A percentile compares a stretch with the other conserved stretches of the same genome.
phyloP scores from a whole-genome alignment of 2,329 filamentous ascomycete species.

The Cryphonectria naterciae region DNA sequence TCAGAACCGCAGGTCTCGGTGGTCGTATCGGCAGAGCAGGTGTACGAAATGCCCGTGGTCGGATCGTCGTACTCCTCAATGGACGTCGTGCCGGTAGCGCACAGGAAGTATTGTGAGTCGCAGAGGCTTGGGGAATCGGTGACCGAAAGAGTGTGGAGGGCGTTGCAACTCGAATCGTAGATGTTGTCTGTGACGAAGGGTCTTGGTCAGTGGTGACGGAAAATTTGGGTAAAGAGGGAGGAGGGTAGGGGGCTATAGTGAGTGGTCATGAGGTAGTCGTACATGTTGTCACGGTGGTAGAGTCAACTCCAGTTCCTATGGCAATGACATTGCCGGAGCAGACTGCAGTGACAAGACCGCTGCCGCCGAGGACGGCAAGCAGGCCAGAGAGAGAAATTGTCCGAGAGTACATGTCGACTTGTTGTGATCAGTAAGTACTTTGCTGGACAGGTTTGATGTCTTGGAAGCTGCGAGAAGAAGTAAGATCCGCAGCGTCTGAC shows the following conservation, averaged over 20 bases:
- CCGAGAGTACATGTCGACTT: slow-evolving; percentile 17
- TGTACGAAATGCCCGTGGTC: slow-evolving; percentile 18
- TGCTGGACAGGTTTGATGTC: background rate
- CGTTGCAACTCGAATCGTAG: slow-evolving; percentile 22
- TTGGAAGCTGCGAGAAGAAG: background rate
- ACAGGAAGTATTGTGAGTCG: slow-evolving; percentile 22
- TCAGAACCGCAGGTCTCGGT: slow-evolving; percentile 21
- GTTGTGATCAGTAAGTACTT: background rate
- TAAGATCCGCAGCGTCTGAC: background rate
- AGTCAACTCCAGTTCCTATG: slow-evolving; percentile 11
- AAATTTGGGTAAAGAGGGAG: background rate
- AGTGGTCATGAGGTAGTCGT: background rate
- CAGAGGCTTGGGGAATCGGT: slow-evolving; percentile 11
- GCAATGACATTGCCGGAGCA: slow-evolving; percentile 19
- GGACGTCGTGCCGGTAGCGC: slow-evolving; percentile 10
- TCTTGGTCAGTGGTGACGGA: background rate
- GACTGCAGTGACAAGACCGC: slow-evolving; percentile 22
- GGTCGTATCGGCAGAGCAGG: slow-evolving; percentile 15
- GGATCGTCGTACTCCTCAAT: slow-evolving; percentile 24
- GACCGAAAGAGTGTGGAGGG: slow-evolving; percentile 14
- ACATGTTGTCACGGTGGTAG: slow-evolving; percentile 2
- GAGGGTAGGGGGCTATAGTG: too few species aligned
- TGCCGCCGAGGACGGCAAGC: slow-evolving; percentile 22
- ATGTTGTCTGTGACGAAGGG: slow-evolving; percentile 4
- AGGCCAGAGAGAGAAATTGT: background rate